Conservation (phyloP, 768 basidiomycete genomes). For the Peribolospora baueri region DNA sequence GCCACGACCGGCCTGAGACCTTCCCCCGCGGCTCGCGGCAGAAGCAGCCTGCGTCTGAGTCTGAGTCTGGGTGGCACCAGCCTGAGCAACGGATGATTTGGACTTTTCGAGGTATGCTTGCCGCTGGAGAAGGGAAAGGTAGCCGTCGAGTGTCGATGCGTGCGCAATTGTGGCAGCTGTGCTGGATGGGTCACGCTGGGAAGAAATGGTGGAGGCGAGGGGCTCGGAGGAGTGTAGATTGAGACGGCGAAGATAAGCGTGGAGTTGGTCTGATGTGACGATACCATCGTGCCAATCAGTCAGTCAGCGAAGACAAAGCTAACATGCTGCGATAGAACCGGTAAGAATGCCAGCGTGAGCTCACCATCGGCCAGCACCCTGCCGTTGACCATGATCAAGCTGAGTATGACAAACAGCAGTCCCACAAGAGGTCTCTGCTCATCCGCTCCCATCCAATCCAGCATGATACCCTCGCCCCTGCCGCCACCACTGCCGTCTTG, state of each 20-base stretch:
- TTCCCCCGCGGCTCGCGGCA: not conserved
- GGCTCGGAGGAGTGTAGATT: conserved; percentile 30
- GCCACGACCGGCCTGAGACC: conserved; percentile 1
- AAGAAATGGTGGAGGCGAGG: conserved; percentile 28
- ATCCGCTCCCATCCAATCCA: conserved; percentile 38
- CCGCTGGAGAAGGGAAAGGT: conserved; percentile 36
- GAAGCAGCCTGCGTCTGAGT: conserved; percentile 25
- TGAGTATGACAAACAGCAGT: conserved; percentile 54
- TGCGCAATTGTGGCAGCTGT: not conserved
- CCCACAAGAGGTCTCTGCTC: conserved; percentile 40
- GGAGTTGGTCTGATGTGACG: conserved; percentile 37
- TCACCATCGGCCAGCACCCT: conserved; percentile 47
- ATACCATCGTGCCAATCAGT: no score
- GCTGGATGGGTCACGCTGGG: conserved; percentile 25
- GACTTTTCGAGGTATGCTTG: conserved; percentile 52
- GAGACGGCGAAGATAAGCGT: conserved; percentile 42
- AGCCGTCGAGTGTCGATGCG: conserved; percentile 35
- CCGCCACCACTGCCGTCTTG: conserved; percentile 19
- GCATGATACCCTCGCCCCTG: conserved; percentile 30
- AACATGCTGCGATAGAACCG: not conserved
- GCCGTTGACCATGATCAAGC: conserved; percentile 60
- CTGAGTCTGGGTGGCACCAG: conserved; percentile 20
- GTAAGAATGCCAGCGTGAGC: conserved; percentile 11
- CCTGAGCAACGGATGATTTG: conserved; percentile 26
- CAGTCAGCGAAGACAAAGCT: not conserved